A percentile compares a stretch with the other conserved stretches of the same genome.
Conservation (phyloP, 108 stramenopile genomes). For the Stephanodiscus triporus region DNA sequence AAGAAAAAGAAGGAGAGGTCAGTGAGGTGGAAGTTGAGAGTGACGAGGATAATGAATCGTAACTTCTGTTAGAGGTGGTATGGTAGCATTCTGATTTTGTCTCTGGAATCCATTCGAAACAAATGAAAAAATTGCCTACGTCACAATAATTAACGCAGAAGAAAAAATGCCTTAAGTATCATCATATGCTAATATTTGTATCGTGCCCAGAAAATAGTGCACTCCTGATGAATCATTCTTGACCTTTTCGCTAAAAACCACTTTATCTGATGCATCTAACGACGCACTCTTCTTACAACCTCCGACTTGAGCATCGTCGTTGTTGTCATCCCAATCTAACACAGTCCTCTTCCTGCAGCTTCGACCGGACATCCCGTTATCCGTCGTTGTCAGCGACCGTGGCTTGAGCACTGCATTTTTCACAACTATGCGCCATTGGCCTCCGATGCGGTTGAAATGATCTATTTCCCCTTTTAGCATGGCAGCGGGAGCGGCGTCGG, state of each 20-base stretch:
- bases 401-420: constrained; percentile 37
- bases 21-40: constrained; percentile 6
- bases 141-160: not conserved
- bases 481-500: constrained; percentile 35
- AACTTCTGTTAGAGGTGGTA: not conserved
- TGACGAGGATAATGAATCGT: constrained; percentile 27
- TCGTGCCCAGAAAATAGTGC: constrained; percentile 27
- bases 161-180: constrained; percentile 9
- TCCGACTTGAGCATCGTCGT: not conserved
- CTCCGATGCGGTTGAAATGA: constrained; percentile 50
- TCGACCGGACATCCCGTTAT: constrained; percentile 31
- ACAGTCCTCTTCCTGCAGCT: constrained; percentile 18
- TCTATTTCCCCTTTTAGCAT: constrained; percentile 44
- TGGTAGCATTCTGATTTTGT: too few species aligned
- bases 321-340: constrained; percentile 37
- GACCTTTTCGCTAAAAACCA: not conserved
- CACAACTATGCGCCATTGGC: constrained; percentile 47
- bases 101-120: too few species aligned
- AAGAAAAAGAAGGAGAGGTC: not conserved
- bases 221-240: not conserved
- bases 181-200: constrained; percentile 48
- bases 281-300: not conserved
- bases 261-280: not conserved
- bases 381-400: constrained; percentile 11
- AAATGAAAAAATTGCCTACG: not conserved